Evolutionary conservation across 371 early-diverging fungal species (phyloP).

Genomic region (Rhizopus sp.): DNA sequence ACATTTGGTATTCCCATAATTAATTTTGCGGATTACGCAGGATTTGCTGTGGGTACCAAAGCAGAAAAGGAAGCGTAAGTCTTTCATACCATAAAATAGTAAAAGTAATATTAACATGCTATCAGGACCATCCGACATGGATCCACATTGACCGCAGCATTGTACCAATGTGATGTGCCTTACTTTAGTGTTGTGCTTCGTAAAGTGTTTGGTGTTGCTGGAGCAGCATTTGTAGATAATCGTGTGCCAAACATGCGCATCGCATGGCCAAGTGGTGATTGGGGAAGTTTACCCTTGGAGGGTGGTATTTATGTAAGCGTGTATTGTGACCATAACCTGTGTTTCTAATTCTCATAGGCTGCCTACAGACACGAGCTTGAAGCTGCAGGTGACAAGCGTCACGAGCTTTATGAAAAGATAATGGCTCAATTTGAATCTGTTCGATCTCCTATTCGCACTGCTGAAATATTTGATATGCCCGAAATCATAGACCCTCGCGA

Average conservation of each 20-base stretch:
- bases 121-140: constrained; percentile 47
- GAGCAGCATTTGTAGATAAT: constrained; percentile 53
- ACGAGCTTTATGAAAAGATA: constrained; percentile 39
- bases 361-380: constrained; percentile 45
- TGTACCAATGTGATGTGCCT: constrained; percentile 50
- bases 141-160: constrained; percentile 44
- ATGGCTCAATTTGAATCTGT: constrained; percentile 46
- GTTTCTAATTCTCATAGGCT: constrained; percentile 24
- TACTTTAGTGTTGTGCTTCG: constrained; percentile 47
- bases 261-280: constrained; percentile 50
- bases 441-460: constrained; percentile 47
- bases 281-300: constrained; percentile 49
- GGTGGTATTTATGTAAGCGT: constrained; percentile 35
- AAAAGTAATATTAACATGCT: background rate
- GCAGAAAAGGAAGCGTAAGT: constrained; percentile 51
- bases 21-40: constrained; percentile 52
- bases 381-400: constrained; percentile 47
- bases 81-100: background rate
- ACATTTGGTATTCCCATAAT: constrained; percentile 47
- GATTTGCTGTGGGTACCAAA: constrained; percentile 46
- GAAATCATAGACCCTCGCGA: constrained; percentile 54
- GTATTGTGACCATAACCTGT: background rate
- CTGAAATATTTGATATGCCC: constrained; percentile 48
- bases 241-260: constrained; percentile 46
- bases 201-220: constrained; percentile 53